phyloP scores from a whole-genome alignment of 352 stramenopile species.

The Ophiocytium majus region DNA sequence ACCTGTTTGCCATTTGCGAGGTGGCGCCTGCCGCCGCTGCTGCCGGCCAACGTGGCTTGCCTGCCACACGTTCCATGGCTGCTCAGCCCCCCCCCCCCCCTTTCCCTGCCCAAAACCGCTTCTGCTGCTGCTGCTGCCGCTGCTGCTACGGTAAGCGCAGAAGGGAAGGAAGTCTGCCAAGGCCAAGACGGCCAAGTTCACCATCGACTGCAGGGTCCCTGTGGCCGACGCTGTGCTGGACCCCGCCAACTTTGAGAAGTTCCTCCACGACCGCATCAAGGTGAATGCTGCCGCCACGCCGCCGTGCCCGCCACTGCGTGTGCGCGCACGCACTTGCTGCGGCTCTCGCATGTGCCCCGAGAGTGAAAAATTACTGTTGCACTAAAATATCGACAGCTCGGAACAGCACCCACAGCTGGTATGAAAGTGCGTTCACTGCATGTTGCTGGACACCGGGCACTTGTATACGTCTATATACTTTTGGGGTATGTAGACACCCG shows the following conservation, averaged over 20 bases:
- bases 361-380: not conserved
- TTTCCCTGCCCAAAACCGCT: not conserved
- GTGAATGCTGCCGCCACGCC: slow-evolving; percentile 34
- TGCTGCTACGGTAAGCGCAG: not conserved
- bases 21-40: too few relatives aligned
- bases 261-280: slow-evolving; percentile 99
- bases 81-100: not conserved
- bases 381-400: not conserved
- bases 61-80: too few relatives aligned
- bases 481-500: too few relatives aligned
- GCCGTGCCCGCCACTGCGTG: not conserved
- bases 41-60: too few relatives aligned
- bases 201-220: slow-evolving; percentile 79
- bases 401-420: not conserved
- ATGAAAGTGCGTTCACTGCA: too few relatives aligned
- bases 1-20: not conserved
- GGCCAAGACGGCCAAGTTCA: slow-evolving; percentile 75
- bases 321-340: not conserved
- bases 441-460: too few relatives aligned
- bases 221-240: slow-evolving; percentile 99
- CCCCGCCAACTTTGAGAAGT: slow-evolving; percentile 98
- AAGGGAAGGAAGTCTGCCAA: slow-evolving; percentile 66
- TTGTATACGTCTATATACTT: too few relatives aligned
- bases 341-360: not conserved
- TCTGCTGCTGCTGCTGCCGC: not conserved